Conservation (phyloP, 1,139 yeast genomes). For the Zygoascus sp. region DNA sequence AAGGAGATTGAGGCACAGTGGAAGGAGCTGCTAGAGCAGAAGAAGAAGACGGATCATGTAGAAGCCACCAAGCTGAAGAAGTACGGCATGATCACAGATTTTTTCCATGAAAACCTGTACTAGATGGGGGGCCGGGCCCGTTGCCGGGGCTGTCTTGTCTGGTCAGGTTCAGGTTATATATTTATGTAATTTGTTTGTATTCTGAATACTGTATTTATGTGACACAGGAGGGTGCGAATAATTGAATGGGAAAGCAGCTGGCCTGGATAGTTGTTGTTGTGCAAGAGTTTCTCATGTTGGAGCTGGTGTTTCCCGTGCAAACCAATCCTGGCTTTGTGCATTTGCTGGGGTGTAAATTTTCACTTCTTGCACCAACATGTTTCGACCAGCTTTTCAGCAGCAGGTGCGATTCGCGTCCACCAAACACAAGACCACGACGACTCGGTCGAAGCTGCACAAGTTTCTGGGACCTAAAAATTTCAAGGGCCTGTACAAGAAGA, state of each 20-base stretch:
- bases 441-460: slow-evolving; percentile 19
- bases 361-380: slow-evolving; percentile 7
- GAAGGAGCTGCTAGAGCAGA: slow-evolving; percentile 33
- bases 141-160: background rate
- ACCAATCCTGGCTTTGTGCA: too few relatives aligned
- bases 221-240: background rate
- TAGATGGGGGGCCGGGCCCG: slow-evolving; percentile 11
- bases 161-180: too few relatives aligned
- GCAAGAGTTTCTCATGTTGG: too few relatives aligned
- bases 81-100: slow-evolving; percentile 22
- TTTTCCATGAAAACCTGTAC: slow-evolving; percentile 23
- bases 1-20: slow-evolving; percentile 49
- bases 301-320: too few relatives aligned
- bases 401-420: slow-evolving; percentile 12
- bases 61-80: slow-evolving; percentile 46
- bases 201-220: background rate
- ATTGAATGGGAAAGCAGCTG: too few relatives aligned
- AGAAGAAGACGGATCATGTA: slow-evolving; percentile 43
- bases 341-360: slow-evolving; percentile 4
- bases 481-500: slow-evolving; percentile 75
- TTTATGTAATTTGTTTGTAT: background rate
- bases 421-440: slow-evolving; percentile 14
- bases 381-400: slow-evolving; percentile 4
- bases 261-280: too few relatives aligned
- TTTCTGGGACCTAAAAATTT: slow-evolving; percentile 81